Conservation (phyloP, 176 grass and related monocot species). For the Carex pumila region DNA sequence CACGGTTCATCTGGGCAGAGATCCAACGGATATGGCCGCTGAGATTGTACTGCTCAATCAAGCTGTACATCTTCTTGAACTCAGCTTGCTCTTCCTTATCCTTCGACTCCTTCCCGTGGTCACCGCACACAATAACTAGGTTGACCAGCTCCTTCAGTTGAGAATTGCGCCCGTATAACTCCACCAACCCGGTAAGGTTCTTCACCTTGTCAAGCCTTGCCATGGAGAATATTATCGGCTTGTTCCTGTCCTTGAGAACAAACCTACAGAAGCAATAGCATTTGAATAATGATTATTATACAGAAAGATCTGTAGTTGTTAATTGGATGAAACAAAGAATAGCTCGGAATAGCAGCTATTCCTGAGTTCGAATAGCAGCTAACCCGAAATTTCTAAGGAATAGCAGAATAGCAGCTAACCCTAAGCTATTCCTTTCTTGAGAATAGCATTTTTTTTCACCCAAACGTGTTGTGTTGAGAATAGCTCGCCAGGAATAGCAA, state of each 20-base stretch:
- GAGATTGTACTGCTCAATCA: slow-evolving; percentile 78
- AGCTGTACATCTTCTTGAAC: slow-evolving; percentile 88
- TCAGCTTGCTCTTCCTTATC: slow-evolving; percentile 96
- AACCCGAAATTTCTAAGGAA: too few relatives aligned
- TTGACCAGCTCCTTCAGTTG: slow-evolving; percentile 81
- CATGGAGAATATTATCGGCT: slow-evolving; percentile 98
- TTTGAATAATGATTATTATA: not conserved
- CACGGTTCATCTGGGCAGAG: slow-evolving; percentile 98
- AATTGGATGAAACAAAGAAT: too few relatives aligned
- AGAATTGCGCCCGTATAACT: slow-evolving; percentile 66
- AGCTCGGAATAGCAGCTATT: too few relatives aligned
- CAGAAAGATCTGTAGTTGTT: not conserved
- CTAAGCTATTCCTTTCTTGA: too few relatives aligned
- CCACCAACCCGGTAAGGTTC: slow-evolving; percentile 93
- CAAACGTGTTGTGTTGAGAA: too few relatives aligned
- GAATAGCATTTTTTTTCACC: too few relatives aligned
- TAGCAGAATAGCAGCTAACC: too few relatives aligned
- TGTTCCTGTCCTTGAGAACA: slow-evolving; percentile 75
- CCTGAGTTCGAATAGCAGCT: too few relatives aligned
- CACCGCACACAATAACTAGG: slow-evolving; percentile 90
- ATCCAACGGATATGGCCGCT: slow-evolving; percentile 87
- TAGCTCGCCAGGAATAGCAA: too few relatives aligned
- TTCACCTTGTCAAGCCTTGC: slow-evolving; percentile 91
- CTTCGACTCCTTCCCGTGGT: slow-evolving; percentile 90
- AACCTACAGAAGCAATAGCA: slow-evolving; percentile 41